Evolutionary conservation across 2,329 filamentous ascomycete genomes (phyloP).

Genomic region (Aspergillus candidus): DNA sequence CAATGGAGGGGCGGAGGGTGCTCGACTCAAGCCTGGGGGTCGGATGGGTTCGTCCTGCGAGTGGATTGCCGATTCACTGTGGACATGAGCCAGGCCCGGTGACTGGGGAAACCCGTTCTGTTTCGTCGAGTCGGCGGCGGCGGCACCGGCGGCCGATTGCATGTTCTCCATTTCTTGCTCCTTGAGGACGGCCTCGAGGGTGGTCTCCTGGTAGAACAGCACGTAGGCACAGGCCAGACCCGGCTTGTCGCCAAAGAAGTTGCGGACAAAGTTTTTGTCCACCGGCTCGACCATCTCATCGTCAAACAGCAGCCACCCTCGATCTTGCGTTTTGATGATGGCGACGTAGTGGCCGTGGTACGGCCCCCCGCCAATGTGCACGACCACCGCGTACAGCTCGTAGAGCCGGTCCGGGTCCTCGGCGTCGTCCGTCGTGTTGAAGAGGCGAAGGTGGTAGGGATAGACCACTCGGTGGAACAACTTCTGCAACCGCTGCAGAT

Average conservation of each 20-base stretch:
- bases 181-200: slow-evolving; percentile 59
- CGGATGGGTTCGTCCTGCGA: slow-evolving; percentile 32
- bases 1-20: slow-evolving; percentile 45
- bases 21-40: slow-evolving; percentile 27
- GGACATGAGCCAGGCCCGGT: slow-evolving; percentile 32
- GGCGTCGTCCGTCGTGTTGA: slow-evolving; percentile 94
- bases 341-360: slow-evolving; percentile 98
- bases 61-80: slow-evolving; percentile 34
- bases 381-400: slow-evolving; percentile 92
- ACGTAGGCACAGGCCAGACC: slow-evolving; percentile 94
- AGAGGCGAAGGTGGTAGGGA: slow-evolving; percentile 90
- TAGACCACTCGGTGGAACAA: slow-evolving; percentile 96
- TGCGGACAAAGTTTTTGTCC: slow-evolving; percentile 89
- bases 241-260: slow-evolving; percentile 92
- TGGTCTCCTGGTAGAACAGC: slow-evolving; percentile 93
- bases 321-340: slow-evolving; percentile 94
- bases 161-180: slow-evolving; percentile 78
- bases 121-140: slow-evolving; percentile 44
- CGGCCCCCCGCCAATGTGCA: slow-evolving; percentile 93
- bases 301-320: slow-evolving; percentile 93
- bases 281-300: slow-evolving; percentile 98
- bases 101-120: slow-evolving; percentile 28
- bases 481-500: slow-evolving; percentile 88
- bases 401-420: slow-evolving; percentile 91
- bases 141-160: slow-evolving; percentile 21